These are phyloP conservation scores for Monascus purpureus DNA, from an alignment of 495 filamentous ascomycete species.

Conservation along the genomic window DNA sequence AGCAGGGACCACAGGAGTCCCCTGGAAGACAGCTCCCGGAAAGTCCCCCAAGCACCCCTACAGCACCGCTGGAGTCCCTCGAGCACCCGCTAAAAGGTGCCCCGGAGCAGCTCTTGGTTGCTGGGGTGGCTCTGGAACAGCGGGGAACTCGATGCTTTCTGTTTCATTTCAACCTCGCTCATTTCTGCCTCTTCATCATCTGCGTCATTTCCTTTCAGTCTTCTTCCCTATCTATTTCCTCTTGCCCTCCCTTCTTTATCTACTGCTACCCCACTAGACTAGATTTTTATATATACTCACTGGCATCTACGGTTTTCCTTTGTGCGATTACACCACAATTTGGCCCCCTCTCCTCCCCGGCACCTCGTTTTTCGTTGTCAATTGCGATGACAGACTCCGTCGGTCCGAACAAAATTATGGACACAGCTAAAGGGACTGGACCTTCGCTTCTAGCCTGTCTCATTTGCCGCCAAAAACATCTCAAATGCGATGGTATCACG, in stretches of 20 bases:
- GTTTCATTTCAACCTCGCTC: constrained; percentile 1
- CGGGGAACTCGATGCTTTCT: no score
- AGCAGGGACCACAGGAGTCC: no score
- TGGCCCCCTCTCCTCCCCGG: no score
- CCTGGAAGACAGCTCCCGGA: no score
- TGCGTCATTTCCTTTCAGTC: not conserved
- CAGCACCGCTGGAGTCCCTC: no score
- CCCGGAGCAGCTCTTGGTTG: no score
- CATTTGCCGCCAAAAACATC: constrained; percentile 45
- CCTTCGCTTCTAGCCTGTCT: constrained; percentile 41
- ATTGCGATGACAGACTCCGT: constrained; percentile 12
- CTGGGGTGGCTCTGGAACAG: no score
- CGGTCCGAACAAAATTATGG: constrained; percentile 4
- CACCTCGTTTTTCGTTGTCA: not conserved
- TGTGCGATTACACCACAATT: not conserved
- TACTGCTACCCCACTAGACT: constrained; percentile 1
- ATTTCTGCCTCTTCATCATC: not conserved
- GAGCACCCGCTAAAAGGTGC: no score
- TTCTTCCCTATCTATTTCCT: not conserved
- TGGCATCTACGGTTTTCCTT: no score
- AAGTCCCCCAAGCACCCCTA: no score
- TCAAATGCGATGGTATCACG: constrained; percentile 34
- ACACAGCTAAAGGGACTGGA: constrained; percentile 12
- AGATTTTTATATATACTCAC: not conserved
- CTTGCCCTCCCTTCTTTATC: constrained; percentile 4